These are phyloP conservation scores for Neocallimastix lanati DNA, from an alignment of 192 early-diverging fungal genomes.

Conservation along the genomic window DNA sequence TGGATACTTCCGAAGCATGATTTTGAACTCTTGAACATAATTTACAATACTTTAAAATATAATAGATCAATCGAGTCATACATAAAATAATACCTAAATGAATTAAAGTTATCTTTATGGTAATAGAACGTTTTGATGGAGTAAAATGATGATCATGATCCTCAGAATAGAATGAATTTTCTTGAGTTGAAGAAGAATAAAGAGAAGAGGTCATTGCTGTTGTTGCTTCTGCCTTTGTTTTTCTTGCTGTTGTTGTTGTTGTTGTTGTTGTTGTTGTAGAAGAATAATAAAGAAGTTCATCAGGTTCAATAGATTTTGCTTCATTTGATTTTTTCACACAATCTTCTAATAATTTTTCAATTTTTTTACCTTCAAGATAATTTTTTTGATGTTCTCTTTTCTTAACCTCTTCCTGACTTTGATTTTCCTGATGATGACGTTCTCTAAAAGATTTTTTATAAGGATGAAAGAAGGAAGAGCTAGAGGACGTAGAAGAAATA, in stretches of 20 bases:
- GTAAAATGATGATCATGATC: too few relatives aligned
- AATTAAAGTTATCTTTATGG: not conserved
- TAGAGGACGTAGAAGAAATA: too few relatives aligned
- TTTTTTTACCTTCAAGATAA: not conserved
- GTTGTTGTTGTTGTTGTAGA: not conserved
- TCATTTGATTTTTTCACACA: not conserved
- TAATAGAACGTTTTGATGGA: not conserved
- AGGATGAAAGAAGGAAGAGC: not conserved
- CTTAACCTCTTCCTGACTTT: not conserved
- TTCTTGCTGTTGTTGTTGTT: too few relatives aligned
- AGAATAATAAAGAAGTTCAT: not conserved
- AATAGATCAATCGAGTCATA: not conserved
- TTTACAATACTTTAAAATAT: not conserved
- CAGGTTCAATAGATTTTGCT: not conserved
- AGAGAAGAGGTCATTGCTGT: too few relatives aligned
- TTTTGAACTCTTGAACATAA: not conserved
- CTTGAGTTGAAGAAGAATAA: too few relatives aligned
- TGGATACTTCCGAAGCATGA: not conserved
- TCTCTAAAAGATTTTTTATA: too few relatives aligned
- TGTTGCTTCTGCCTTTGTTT: too few relatives aligned
- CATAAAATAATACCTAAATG: not conserved
- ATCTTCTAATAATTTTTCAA: not conserved
- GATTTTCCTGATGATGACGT: not conserved
- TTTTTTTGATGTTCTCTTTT: not conserved
- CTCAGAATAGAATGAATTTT: too few relatives aligned